A percentile compares a stretch with the other conserved stretches of the same genome.
These are phyloP conservation scores for maize (Zea mays) DNA, from an alignment of 176 grass and related monocot species.

Conservation along the genomic window DNA sequence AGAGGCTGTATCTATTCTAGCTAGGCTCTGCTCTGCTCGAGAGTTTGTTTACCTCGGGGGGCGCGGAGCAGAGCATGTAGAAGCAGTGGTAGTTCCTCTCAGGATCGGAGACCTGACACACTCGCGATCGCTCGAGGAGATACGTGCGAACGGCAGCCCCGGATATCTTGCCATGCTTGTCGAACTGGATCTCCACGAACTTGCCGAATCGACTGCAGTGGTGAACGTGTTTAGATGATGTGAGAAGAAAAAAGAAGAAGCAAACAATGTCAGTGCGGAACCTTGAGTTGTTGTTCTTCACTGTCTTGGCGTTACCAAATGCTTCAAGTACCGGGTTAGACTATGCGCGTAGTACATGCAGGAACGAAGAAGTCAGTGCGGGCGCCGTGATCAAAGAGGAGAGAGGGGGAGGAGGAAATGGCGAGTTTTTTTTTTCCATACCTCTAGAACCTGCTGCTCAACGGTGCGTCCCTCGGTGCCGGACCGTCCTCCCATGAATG, in stretches of 20 bases:
- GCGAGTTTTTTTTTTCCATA: background rate
- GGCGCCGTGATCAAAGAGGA: background rate
- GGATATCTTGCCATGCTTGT: constrained; percentile 90
- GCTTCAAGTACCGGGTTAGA: constrained; percentile 97
- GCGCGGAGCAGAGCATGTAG: constrained; percentile 90
- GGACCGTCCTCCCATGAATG: constrained; percentile 93
- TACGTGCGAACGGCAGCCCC: constrained; percentile 87
- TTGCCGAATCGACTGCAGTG: constrained; percentile 86
- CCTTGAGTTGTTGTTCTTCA: constrained; percentile 99
- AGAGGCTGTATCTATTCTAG: background rate
- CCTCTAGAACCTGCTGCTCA: constrained; percentile 95
- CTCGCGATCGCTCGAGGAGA: constrained; percentile 83
- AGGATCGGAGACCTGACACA: constrained; percentile 88
- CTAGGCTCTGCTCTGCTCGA: background rate
- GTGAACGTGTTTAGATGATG: background rate
- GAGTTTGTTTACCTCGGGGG: constrained; percentile 61
- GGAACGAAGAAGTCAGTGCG: constrained; percentile 24
- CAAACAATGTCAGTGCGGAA: background rate
- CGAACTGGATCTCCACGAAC: constrained; percentile 97
- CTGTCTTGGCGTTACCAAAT: constrained; percentile 91
- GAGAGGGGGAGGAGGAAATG: background rate
- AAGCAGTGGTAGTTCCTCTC: constrained; percentile 99
- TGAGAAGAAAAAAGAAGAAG: background rate
- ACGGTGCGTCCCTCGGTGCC: constrained; percentile 82
- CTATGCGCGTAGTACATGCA: constrained; percentile 36